Conservation (phyloP, 176 grass and related monocot species). For the Rhynchospora pubera region DNA sequence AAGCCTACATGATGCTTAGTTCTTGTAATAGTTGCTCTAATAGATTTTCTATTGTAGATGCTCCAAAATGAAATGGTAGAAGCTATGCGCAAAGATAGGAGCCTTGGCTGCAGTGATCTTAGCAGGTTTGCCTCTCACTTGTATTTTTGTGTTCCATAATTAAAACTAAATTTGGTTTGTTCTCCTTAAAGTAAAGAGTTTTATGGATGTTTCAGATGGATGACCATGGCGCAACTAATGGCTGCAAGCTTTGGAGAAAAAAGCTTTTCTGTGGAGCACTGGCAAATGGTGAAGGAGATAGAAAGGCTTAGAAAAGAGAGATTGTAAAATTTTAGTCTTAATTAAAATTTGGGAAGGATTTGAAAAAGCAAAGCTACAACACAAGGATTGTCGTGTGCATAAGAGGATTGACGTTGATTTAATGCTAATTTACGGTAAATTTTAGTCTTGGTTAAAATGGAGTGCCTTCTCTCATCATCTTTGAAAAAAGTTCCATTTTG, state of each 20-base stretch:
- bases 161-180: not conserved
- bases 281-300: conserved; percentile 81
- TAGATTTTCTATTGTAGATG: conserved; percentile 31
- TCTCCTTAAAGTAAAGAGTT: not conserved
- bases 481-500: not conserved
- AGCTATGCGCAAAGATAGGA: conserved; percentile 62
- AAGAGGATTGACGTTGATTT: not conserved
- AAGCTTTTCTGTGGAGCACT: conserved; percentile 60
- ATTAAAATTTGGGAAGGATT: not conserved
- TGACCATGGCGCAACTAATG: conserved; percentile 81
- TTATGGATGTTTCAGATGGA: conserved; percentile 48
- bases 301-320: conserved; percentile 84
- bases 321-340: not conserved
- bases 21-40: not conserved
- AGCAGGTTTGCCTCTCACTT: conserved; percentile 50
- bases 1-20: not conserved
- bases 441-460: not conserved
- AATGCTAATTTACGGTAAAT: not conserved
- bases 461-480: not conserved
- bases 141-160: not conserved
- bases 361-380: not conserved
- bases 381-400: not conserved
- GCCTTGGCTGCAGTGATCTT: conserved; percentile 70
- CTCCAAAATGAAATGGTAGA: conserved; percentile 89
- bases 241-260: conserved; percentile 74